These are phyloP conservation scores for Penicillium herquei DNA, from an alignment of 495 filamentous ascomycete species.

Conservation along the genomic window DNA sequence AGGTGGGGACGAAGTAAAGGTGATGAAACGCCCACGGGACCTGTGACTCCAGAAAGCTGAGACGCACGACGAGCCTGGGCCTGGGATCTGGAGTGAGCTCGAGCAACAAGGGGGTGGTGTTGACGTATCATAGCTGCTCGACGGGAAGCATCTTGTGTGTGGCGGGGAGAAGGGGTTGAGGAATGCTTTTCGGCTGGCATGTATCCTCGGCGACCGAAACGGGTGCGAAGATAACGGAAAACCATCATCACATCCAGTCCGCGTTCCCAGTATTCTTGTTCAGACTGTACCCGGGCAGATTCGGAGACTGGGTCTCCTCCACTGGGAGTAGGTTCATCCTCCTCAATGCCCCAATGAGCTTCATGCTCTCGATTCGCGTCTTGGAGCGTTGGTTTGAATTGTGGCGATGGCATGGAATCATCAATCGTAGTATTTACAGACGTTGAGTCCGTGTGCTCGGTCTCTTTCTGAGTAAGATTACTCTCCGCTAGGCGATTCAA, in stretches of 20 bases:
- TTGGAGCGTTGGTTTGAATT: conserved; percentile 46
- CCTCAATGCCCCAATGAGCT: conserved; percentile 68
- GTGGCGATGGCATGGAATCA: conserved; percentile 37
- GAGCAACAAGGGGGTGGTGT: conserved; percentile 78
- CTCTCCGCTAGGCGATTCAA: conserved; percentile 33
- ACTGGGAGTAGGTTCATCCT: conserved; percentile 39
- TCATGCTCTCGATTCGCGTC: conserved; percentile 47
- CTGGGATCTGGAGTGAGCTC: conserved; percentile 44
- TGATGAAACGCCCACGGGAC: conserved; percentile 43
- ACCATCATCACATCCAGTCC: conserved; percentile 82
- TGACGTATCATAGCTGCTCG: conserved; percentile 80
- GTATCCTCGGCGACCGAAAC: conserved; percentile 56
- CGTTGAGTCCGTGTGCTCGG: conserved; percentile 17
- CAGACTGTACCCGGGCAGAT: conserved; percentile 34
- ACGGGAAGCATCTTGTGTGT: conserved; percentile 63
- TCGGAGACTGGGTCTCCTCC: conserved; percentile 30
- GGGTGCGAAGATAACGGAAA: conserved; percentile 79
- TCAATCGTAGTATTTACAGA: conserved; percentile 19
- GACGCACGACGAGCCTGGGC: conserved; percentile 53
- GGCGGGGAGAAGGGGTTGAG: conserved; percentile 34
- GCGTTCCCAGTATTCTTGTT: conserved; percentile 82
- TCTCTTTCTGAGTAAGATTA: conserved; percentile 8
- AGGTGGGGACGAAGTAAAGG: conserved; percentile 36
- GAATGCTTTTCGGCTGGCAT: conserved; percentile 35
- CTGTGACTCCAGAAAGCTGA: conserved; percentile 43